phyloP scores from a whole-genome alignment of 2,329 filamentous ascomycete genomes.

The Onygenales sp. region DNA sequence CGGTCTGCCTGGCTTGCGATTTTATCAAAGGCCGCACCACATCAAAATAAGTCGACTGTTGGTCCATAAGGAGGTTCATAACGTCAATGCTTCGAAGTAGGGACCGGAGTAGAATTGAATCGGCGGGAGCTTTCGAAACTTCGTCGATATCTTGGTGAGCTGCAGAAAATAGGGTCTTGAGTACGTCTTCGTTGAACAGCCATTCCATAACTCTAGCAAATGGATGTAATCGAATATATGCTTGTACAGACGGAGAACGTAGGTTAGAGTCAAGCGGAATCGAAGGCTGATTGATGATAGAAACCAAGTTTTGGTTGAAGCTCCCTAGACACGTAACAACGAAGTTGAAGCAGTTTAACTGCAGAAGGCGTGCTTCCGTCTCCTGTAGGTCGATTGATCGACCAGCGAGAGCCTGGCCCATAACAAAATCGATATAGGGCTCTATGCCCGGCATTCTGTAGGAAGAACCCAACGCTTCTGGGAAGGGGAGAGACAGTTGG shows the following conservation, averaged over 20 bases:
- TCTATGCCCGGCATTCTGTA: constrained; percentile 81
- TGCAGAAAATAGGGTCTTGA: constrained; percentile 66
- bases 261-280: constrained; percentile 68
- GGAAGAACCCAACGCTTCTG: constrained; percentile 69
- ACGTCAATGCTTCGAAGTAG: constrained; percentile 75
- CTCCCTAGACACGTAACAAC: constrained; percentile 66
- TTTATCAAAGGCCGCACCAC: constrained; percentile 74
- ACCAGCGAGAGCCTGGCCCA: constrained; percentile 66
- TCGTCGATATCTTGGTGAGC: constrained; percentile 67
- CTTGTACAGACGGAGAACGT: constrained; percentile 57
- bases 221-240: constrained; percentile 80
- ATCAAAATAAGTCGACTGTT: constrained; percentile 86
- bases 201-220: constrained; percentile 96
- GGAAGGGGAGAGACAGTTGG: constrained; percentile 73
- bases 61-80: constrained; percentile 69
- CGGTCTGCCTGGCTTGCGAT: constrained; percentile 50
- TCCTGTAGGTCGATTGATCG: constrained; percentile 59
- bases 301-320: constrained; percentile 90
- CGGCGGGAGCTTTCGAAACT: constrained; percentile 61
- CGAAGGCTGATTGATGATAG: constrained; percentile 70
- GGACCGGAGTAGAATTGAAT: constrained; percentile 72
- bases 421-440: constrained; percentile 81
- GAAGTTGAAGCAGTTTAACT: constrained; percentile 75
- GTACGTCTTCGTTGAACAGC: constrained; percentile 89
- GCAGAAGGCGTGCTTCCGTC: constrained; percentile 62